Conservation (phyloP, 257 asterid genomes). For the Solanum chmielewskii region DNA sequence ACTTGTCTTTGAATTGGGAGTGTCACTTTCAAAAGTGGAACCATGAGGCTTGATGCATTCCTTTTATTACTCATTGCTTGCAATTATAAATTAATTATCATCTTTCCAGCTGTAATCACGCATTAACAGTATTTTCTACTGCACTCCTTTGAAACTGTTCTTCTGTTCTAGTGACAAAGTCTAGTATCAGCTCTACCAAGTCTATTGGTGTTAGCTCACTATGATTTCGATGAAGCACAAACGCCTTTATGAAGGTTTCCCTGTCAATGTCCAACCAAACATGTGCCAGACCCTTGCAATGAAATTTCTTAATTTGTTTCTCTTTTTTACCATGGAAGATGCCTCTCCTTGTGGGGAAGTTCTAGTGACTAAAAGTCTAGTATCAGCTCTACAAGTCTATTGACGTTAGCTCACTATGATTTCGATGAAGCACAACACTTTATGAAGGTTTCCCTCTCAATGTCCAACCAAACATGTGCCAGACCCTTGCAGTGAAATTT, state of each 20-base stretch:
- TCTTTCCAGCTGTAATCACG: background rate
- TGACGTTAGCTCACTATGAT: background rate
- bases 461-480: background rate
- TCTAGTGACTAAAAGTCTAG: background rate
- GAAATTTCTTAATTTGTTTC: background rate
- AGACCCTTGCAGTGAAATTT: background rate
- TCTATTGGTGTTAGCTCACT: background rate
- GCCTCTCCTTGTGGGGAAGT: background rate
- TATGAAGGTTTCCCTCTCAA: background rate
- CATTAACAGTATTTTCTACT: background rate
- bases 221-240: background rate
- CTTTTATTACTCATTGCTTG: background rate
- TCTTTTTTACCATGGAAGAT: background rate
- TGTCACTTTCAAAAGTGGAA: background rate
- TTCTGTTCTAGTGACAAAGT: background rate
- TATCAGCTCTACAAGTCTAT: background rate
- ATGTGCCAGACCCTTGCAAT: background rate
- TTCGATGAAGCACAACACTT: background rate
- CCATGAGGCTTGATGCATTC: background rate
- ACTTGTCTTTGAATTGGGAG: background rate
- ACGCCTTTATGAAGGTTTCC: background rate
- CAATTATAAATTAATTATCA: background rate
- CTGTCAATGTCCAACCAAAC: background rate
- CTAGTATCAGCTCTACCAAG: background rate
- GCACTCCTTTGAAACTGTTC: background rate